These are phyloP conservation scores for Hanseniaspora clermontiae DNA, from an alignment of 805 yeast genomes.

Conservation along the genomic window DNA sequence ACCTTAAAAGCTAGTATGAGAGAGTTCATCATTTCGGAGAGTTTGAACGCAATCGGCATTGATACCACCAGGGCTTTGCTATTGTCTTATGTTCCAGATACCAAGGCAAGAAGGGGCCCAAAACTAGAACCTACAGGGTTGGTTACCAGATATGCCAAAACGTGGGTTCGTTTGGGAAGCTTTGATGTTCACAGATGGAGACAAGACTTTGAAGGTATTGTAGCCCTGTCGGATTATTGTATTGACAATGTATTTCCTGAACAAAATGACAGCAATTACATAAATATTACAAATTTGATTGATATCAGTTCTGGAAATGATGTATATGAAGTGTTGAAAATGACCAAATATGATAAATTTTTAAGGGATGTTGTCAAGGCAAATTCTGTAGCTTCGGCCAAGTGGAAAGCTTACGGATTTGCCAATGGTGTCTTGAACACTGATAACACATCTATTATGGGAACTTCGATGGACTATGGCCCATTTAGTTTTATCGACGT, in stretches of 20 bases:
- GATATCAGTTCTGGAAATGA: conserved; percentile 14
- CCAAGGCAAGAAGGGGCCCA: conserved; percentile 58
- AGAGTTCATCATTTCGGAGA: conserved; percentile 77
- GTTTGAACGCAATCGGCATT: conserved; percentile 64
- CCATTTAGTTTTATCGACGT: conserved; percentile 86
- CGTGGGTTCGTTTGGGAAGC: conserved; percentile 80
- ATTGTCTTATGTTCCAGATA: conserved; percentile 56
- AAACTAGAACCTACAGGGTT: conserved; percentile 69
- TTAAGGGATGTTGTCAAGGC: conserved; percentile 57
- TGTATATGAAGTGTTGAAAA: conserved; percentile 24
- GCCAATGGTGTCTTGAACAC: conserved; percentile 90
- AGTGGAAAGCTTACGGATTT: conserved; percentile 87
- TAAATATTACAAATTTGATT: conserved; percentile 11
- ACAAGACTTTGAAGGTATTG: conserved; percentile 51
- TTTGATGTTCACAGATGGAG: conserved; percentile 73
- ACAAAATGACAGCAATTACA: conserved; percentile 20
- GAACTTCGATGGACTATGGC: conserved; percentile 84
- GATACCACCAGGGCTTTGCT: conserved; percentile 80
- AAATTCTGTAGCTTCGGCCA: conserved; percentile 66
- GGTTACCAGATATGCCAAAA: conserved; percentile 68
- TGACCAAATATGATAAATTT: conserved; percentile 54
- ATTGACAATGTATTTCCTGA: conserved; percentile 35
- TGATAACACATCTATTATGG: conserved; percentile 83
- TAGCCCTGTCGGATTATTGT: conserved; percentile 57
- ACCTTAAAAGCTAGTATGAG: conserved; percentile 77